Evolutionary conservation across 352 stramenopile species (phyloP).

Genomic region (Phytopythium boreale): DNA sequence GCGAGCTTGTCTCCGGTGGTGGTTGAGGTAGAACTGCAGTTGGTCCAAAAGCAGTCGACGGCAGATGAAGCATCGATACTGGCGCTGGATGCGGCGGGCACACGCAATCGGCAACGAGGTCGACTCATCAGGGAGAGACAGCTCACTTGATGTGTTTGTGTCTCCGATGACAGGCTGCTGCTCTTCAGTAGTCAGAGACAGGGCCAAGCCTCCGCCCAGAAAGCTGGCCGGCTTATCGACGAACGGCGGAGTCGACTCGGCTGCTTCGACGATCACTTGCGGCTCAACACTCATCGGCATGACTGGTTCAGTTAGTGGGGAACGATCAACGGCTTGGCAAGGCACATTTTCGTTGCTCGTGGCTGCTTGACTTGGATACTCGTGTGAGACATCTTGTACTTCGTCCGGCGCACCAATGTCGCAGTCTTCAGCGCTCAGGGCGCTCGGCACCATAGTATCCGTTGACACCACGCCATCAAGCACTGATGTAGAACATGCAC

Average conservation of each 20-base stretch:
- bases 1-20: constrained; percentile 25
- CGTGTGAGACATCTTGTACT: background rate
- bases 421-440: background rate
- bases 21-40: constrained; percentile 33
- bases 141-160: background rate
- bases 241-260: background rate
- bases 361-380: background rate
- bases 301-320: no score
- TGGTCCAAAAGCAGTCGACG: constrained; percentile 33
- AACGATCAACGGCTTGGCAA: no score
- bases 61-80: constrained; percentile 33
- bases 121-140: background rate
- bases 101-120: background rate
- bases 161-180: background rate
- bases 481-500: background rate
- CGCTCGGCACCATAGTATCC: background rate
- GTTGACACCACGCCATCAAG: background rate
- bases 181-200: background rate
- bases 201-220: background rate
- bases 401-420: background rate
- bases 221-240: background rate
- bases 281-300: no score
- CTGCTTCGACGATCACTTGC: background rate
- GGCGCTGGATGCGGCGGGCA: constrained; percentile 25
- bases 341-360: background rate